Evolutionary conservation across 1,139 yeast species (phyloP), one percentile per base, ranked within the genome.

Genomic region (Pneumocystis sp.): DNA sequence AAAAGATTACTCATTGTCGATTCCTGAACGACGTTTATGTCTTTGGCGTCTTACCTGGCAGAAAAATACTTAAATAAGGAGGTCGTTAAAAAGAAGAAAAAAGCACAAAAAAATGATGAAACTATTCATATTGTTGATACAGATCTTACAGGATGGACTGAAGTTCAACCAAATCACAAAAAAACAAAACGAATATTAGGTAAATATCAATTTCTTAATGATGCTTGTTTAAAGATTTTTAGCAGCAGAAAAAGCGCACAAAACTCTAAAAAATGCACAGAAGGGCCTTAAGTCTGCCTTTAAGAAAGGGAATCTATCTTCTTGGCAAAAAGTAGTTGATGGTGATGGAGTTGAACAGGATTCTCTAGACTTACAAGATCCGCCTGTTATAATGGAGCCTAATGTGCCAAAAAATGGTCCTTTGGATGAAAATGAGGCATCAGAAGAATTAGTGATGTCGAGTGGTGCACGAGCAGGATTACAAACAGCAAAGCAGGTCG

Each of bases 1-100:
- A 5, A 40, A 2, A 17, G 19, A 17, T 17, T 17, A 17, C n/a
- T n/a, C n/a, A 40, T 17, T 15, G 19, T 40, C 44, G 44, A 17
- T 40, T 15, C 17, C 2, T 2, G 3, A 17, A 7, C 3, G 5
- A 35, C 19, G 6, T 25, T n/a, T 17, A 67, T 79, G 82, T 80
- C 84, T 2, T 73, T 83, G 45, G 80, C 84, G 37, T 84, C 81
- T 64, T 83, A 83, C 69, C 74, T 84, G 60, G 77, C 82, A 19
- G 79, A 81, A 68, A 81, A 81, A 67, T 82, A 83, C 61, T 70
- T 75, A 12, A 70, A 74, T 10, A 70, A 70, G 12, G 74, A 71
- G 42, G 66, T 68, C 61, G 45, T 64, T 66, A 71, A 72, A 67
- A 70, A 71, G 64, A 78, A 73, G 68, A n/a, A 19, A 44, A 21